phyloP scores from a whole-genome alignment of 1,139 yeast genomes.

The Candida neerlandica region DNA sequence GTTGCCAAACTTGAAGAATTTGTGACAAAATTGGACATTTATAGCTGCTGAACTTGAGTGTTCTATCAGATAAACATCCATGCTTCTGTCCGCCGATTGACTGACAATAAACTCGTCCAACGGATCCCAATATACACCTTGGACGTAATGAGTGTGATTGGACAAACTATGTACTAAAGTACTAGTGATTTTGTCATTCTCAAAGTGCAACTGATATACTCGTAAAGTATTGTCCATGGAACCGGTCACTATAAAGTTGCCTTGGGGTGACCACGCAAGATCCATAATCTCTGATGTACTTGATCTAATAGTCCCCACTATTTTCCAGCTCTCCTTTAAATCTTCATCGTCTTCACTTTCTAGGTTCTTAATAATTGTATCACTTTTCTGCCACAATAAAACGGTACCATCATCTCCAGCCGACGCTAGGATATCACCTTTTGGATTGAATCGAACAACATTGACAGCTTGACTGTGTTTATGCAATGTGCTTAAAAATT shows the following conservation, averaged over 20 bases:
- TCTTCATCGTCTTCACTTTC: constrained; percentile 53
- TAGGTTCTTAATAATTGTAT: constrained; percentile 55
- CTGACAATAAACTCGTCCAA: constrained; percentile 72
- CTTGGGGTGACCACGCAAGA: constrained; percentile 88
- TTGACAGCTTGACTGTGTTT: constrained; percentile 96
- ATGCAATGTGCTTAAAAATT: constrained; percentile 72
- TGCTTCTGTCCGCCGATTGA: constrained; percentile 87
- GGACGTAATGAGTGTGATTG: constrained; percentile 87
- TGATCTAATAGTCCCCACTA: constrained; percentile 46
- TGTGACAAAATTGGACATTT: constrained; percentile 12
- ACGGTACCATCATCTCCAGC: constrained; percentile 96
- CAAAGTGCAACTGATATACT: constrained; percentile 42
- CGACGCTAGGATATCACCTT: constrained; percentile 71
- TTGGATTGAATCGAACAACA: constrained; percentile 77
- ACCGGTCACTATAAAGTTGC: constrained; percentile 75
- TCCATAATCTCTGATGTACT: constrained; percentile 83
- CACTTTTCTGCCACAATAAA: constrained; percentile 72
- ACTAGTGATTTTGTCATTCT: constrained; percentile 47
- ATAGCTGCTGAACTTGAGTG: constrained; percentile 1
- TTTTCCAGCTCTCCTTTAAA: constrained; percentile 69
- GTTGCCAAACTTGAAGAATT: constrained; percentile 28
- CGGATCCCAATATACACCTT: constrained; percentile 97
- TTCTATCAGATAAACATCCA: constrained; percentile 54
- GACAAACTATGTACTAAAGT: constrained; percentile 61
- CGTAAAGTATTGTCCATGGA: constrained; percentile 87